phyloP scores from a whole-genome alignment of 1,284 basidiomycete species.

The Rhizoctonia solani region DNA sequence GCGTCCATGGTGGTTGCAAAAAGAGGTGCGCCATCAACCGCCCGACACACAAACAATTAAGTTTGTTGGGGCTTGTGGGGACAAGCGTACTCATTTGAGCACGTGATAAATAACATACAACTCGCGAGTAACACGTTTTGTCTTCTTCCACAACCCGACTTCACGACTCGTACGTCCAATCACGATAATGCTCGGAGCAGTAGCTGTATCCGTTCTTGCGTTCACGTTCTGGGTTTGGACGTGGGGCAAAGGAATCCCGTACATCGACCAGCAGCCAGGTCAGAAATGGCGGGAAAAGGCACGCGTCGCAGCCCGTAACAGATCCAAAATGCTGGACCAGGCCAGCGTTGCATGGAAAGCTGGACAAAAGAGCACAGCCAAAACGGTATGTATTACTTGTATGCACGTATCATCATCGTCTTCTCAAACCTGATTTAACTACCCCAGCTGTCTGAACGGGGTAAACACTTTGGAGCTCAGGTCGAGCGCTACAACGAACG shows the following conservation, averaged over 20 bases:
- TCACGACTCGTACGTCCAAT: not conserved
- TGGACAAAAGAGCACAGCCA: constrained; percentile 19
- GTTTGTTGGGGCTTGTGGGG: constrained; percentile 29
- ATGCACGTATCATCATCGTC: not conserved
- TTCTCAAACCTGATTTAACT: not conserved
- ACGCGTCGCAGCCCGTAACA: constrained; percentile 1
- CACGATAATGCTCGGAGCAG: constrained; percentile 1
- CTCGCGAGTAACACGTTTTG: constrained; percentile 13
- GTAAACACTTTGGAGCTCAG: constrained; percentile 22
- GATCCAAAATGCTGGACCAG: constrained; percentile 23
- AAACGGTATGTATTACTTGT: constrained; percentile 1
- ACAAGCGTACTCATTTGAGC: not conserved
- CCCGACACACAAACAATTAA: constrained; percentile 15
- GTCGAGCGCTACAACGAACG: constrained; percentile 30
- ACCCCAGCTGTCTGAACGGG: constrained; percentile 25
- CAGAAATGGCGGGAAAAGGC: constrained; percentile 19
- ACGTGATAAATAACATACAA: constrained; percentile 3
- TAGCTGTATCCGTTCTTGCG: constrained; percentile 1
- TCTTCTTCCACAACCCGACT: not conserved
- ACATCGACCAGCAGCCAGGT: constrained; percentile 25
- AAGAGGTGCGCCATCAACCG: not conserved
- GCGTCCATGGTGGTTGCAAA: constrained; percentile 52
- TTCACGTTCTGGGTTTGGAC: constrained; percentile 31
- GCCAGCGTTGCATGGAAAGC: constrained; percentile 20
- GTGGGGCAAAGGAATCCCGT: constrained; percentile 18